Conservation (phyloP, 1,284 basidiomycete species). For the Puccinia coronata region DNA sequence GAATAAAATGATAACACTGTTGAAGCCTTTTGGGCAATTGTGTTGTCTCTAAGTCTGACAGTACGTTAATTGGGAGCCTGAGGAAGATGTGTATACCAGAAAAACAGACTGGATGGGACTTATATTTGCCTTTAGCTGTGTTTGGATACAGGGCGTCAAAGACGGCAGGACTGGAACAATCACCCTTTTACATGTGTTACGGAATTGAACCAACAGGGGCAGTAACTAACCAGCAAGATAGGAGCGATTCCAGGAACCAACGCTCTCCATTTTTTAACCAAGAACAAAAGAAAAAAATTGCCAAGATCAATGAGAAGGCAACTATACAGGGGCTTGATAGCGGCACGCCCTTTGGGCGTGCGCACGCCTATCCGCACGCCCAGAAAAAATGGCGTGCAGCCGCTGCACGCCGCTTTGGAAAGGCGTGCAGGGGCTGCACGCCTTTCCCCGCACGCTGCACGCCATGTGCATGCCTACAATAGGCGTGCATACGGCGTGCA, state of each 20-base stretch:
- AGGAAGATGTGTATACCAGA: background rate
- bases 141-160: conserved; percentile 6
- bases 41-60: no score
- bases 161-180: background rate
- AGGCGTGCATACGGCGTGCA: no score
- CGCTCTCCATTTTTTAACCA: background rate
- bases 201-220: background rate
- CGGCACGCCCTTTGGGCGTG: no score
- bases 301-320: conserved; percentile 16
- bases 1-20: no score
- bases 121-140: background rate
- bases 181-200: conserved; percentile 22
- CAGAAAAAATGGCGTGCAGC: no score
- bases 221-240: background rate
- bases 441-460: no score
- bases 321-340: no score
- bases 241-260: background rate
- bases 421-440: no score
- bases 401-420: no score
- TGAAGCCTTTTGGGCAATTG: no score
- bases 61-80: background rate
- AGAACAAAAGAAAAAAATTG: background rate
- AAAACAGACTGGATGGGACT: conserved; percentile 22
- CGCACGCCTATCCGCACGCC: no score
- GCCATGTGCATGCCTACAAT: no score